Base-by-base conservation (phyloP, 139 green algal species). In the Pleodorina starrii region DNA sequence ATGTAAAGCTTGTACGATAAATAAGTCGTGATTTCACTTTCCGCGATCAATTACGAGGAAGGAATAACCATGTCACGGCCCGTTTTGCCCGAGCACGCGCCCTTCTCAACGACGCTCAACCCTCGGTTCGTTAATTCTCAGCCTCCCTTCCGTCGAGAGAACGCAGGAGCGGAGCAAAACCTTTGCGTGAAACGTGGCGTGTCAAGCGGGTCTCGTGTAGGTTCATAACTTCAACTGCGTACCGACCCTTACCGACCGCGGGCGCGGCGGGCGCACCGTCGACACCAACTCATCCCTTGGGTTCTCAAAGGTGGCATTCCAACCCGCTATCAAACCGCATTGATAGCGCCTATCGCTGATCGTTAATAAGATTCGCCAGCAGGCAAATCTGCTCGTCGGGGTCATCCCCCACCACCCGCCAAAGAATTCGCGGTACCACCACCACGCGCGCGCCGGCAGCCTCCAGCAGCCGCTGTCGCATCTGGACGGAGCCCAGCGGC, bases 381-480 rank as follows among this genome's bases (percentile, higher is more conserved):
- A 88, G 35, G 66, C 82, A 88, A 16, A 79, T 38, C 46, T 88
- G 82, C 44, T 79, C 63, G 0, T 79, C 63, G 0, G 66, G 63
- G 2, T 9, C 35, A 25, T 36, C 27, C 14, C 42, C 42, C 57
- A 76, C 43, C 38, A 43, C 3, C 29, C 66, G 82, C 82, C 82
- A 88, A n/a, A 88, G 44, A 44, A 88, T 80, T 17, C 46, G 35
- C 1, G 82, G 82, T 42, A 88, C 59, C 35, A 68, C 1, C 44
- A 79, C 6, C 66, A 88, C 82, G 4, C 82, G 63, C 25, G 54
- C 60, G 5, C 82, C 82, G 0, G 44, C 32, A 1, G 32, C 82
- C 66, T 79, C 82, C 82, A 88, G 82, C 82, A 88, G 82, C 82
- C 10, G 57, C 82, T 69, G 66, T 32, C 82, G 82, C 44, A 79